Conservation (phyloP, 148 eudicot species). For the Salicornia ramosissima region DNA sequence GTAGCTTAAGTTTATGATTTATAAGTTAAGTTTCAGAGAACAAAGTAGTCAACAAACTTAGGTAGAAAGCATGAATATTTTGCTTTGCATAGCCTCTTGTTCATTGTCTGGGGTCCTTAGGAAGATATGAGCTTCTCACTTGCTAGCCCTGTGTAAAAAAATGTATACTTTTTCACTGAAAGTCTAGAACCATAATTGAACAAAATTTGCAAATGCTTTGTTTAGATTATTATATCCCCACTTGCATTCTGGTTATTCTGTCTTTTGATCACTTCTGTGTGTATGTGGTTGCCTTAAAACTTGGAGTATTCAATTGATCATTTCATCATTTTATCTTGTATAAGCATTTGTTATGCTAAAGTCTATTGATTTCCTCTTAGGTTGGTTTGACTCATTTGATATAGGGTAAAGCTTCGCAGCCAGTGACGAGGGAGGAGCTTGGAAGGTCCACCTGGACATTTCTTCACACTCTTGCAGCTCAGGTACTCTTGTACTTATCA, state of each 20-base stretch:
- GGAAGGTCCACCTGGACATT: conserved; percentile 97
- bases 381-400: conserved; percentile 12
- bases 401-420: conserved; percentile 50
- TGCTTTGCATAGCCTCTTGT: background rate
- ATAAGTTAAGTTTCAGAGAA: background rate
- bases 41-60: background rate
- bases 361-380: conserved; percentile 1
- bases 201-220: background rate
- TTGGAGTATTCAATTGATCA: background rate
- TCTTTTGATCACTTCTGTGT: background rate
- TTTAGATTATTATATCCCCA: background rate
- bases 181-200: background rate
- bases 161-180: background rate
- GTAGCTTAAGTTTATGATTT: background rate
- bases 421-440: conserved; percentile 75
- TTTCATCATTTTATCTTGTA: background rate
- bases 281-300: background rate
- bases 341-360: background rate
- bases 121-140: background rate
- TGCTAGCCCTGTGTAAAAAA: background rate
- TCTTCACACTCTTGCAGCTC: conserved; percentile 94
- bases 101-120: background rate
- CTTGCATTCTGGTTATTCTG: background rate
- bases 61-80: background rate
- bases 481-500: conserved; percentile 39